Conservation (phyloP, 2,329 filamentous ascomycete species). For the Biscogniauxia mediterranea region DNA sequence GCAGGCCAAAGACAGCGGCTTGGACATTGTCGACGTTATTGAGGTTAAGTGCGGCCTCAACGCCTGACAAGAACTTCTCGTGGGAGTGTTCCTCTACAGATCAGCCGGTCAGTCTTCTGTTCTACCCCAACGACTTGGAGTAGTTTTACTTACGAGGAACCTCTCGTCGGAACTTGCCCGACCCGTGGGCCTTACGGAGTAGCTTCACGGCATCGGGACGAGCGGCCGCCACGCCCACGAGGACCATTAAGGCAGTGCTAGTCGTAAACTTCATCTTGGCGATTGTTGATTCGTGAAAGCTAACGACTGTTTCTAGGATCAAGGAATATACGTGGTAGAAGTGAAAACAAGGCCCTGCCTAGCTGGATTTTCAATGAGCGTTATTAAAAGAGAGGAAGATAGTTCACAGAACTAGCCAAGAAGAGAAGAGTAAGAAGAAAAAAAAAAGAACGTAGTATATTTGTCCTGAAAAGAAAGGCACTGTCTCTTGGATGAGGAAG, state of each 20-base stretch:
- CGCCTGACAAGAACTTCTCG: constrained; percentile 30
- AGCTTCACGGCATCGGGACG: constrained; percentile 30
- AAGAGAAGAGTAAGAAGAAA: not conserved
- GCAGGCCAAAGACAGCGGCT: constrained; percentile 33
- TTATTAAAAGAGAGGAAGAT: constrained; percentile 14
- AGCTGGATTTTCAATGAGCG: constrained; percentile 22
- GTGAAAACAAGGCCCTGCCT: constrained; percentile 30
- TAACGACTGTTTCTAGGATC: constrained; percentile 3
- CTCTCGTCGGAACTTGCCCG: constrained; percentile 30
- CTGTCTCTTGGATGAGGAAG: constrained; percentile 28
- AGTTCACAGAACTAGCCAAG: constrained; percentile 33
- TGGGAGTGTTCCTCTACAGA: constrained; percentile 34
- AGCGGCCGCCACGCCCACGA: constrained; percentile 32
- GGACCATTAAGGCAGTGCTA: constrained; percentile 28
- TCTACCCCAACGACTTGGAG: not conserved
- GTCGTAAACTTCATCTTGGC: constrained; percentile 34
- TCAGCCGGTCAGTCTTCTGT: not conserved
- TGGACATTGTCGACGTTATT: constrained; percentile 33
- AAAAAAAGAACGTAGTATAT: constrained; percentile 29
- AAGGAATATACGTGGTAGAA: constrained; percentile 13
- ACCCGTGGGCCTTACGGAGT: constrained; percentile 16
- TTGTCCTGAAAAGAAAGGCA: constrained; percentile 24
- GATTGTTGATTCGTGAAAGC: constrained; percentile 13
- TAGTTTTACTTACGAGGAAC: constrained; percentile 31
- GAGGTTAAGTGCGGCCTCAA: constrained; percentile 28